phyloP scores from a whole-genome alignment of 2,329 filamentous ascomycete genomes.

The Scolecobasidium constrictum region DNA sequence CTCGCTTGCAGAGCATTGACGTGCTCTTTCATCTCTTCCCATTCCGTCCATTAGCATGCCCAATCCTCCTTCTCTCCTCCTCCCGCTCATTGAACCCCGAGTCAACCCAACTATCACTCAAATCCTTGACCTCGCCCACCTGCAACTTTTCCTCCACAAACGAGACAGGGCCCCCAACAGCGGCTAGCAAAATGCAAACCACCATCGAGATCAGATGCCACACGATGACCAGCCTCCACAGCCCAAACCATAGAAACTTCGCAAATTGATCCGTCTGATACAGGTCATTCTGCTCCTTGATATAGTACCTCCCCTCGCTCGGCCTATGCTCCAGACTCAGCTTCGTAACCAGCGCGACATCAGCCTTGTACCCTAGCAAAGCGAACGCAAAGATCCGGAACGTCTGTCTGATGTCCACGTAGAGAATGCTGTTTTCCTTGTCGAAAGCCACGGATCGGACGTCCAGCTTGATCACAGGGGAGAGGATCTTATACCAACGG shows the following conservation, averaged over 20 bases:
- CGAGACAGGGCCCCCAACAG: constrained; percentile 39
- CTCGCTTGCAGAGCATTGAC: too few relatives aligned
- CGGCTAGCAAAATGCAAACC: constrained; percentile 51
- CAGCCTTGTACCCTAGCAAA: constrained; percentile 56
- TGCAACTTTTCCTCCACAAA: constrained; percentile 34
- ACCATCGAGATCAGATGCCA: constrained; percentile 57
- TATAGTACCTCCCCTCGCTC: constrained; percentile 51
- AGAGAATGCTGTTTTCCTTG: constrained; percentile 53
- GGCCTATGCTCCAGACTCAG: constrained; percentile 45
- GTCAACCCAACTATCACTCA: too few relatives aligned
- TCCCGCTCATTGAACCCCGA: too few relatives aligned
- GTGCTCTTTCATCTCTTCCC: too few relatives aligned
- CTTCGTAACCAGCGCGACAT: constrained; percentile 57
- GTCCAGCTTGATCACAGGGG: constrained; percentile 57
- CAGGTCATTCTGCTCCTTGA: constrained; percentile 66
- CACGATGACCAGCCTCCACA: constrained; percentile 46
- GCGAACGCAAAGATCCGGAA: constrained; percentile 64
- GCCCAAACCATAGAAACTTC: constrained; percentile 55
- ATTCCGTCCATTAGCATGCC: too few relatives aligned
- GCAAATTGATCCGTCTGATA: constrained; percentile 70
- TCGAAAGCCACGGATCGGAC: constrained; percentile 62
- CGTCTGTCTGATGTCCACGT: constrained; percentile 61
- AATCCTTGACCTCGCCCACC: not conserved
- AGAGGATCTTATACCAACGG: constrained; percentile 53
- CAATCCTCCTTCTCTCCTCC: too few relatives aligned